These are phyloP conservation scores for Chaetothyriales sp. DNA, from an alignment of 2,329 filamentous ascomycete species.

Conservation along the genomic window DNA sequence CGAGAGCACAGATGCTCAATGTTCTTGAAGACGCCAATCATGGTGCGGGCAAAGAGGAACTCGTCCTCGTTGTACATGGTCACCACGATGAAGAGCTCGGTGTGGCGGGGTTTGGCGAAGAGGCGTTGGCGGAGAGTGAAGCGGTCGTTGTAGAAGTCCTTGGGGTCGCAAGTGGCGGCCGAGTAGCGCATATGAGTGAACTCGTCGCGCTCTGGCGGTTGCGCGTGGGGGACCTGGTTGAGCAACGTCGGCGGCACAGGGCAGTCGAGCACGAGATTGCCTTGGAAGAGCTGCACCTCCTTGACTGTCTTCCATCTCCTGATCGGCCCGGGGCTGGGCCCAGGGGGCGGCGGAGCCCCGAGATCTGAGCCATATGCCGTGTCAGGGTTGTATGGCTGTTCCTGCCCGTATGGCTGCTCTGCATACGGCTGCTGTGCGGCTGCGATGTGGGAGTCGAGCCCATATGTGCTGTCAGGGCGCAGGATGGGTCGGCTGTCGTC, in stretches of 20 bases:
- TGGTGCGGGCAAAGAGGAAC: slow-evolving; percentile 81
- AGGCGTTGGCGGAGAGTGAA: slow-evolving; percentile 85
- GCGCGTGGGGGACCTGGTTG: slow-evolving; percentile 71
- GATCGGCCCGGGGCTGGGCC: slow-evolving; percentile 45
- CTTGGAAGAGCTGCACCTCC: slow-evolving; percentile 91
- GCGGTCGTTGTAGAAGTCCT: slow-evolving; percentile 71
- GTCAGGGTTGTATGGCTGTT: neutral
- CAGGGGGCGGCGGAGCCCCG: slow-evolving; percentile 22
- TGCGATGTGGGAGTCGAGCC: slow-evolving; percentile 38
- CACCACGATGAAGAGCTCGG: slow-evolving; percentile 87
- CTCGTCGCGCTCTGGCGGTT: slow-evolving; percentile 65
- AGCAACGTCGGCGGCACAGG: slow-evolving; percentile 80
- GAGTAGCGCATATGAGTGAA: slow-evolving; percentile 72
- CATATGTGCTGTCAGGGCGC: slow-evolving; percentile 44
- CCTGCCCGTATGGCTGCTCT: neutral
- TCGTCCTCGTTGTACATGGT: slow-evolving; percentile 99
- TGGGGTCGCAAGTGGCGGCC: slow-evolving; percentile 84
- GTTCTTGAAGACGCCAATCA: slow-evolving; percentile 97
- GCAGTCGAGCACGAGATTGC: slow-evolving; percentile 92
- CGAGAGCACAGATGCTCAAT: slow-evolving; percentile 95
- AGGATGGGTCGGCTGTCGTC: slow-evolving; percentile 67
- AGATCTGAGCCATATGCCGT: slow-evolving; percentile 16
- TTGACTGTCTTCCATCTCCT: slow-evolving; percentile 97
- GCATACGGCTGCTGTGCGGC: slow-evolving; percentile 15
- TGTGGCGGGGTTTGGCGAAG: slow-evolving; percentile 82